Percentiles rank a stretch among this genome's conserved stretches.
Conservation (phyloP, 129 eudicot species). For the Smallanthus sonchifolius region DNA sequence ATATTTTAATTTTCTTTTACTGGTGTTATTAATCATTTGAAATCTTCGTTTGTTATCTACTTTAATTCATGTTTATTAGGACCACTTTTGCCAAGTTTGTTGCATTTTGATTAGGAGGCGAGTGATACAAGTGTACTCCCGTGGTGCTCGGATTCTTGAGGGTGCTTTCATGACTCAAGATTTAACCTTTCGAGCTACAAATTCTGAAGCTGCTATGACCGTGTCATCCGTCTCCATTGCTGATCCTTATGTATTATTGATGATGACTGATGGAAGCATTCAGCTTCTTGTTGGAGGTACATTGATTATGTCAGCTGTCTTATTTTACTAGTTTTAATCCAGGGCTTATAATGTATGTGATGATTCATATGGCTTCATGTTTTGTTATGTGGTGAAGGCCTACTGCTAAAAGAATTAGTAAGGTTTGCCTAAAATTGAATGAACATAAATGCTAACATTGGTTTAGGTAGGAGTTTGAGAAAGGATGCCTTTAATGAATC, state of each 20-base stretch:
- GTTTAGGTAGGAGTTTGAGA: background rate
- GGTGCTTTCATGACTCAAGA: slow-evolving; percentile 97
- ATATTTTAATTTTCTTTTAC: background rate
- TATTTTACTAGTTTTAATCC: background rate
- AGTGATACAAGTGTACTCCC: slow-evolving; percentile 77
- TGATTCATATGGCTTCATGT: slow-evolving; percentile 10
- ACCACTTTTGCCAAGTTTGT: slow-evolving; percentile 14
- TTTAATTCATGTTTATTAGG: background rate
- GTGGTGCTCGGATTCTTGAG: slow-evolving; percentile 95
- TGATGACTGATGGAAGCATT: slow-evolving; percentile 84
- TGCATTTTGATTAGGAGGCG: slow-evolving; percentile 58
- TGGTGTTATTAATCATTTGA: background rate
- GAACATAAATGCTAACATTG: background rate
- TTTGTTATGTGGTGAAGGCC: background rate
- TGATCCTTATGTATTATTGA: slow-evolving; percentile 87
- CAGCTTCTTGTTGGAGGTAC: slow-evolving; percentile 99
- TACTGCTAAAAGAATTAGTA: slow-evolving; percentile 1
- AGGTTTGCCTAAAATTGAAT: background rate
- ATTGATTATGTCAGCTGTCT: slow-evolving; percentile 5
- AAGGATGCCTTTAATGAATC: background rate
- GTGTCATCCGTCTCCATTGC: slow-evolving; percentile 91
- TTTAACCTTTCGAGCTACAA: slow-evolving; percentile 53
- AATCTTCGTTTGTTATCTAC: slow-evolving; percentile 3
- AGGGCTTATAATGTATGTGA: background rate
- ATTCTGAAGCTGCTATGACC: slow-evolving; percentile 53